A percentile compares a stretch with the other conserved stretches of the same genome.
Evolutionary conservation across 495 filamentous ascomycete species (phyloP).

Genomic region (Sphaerosporella brunnea): DNA sequence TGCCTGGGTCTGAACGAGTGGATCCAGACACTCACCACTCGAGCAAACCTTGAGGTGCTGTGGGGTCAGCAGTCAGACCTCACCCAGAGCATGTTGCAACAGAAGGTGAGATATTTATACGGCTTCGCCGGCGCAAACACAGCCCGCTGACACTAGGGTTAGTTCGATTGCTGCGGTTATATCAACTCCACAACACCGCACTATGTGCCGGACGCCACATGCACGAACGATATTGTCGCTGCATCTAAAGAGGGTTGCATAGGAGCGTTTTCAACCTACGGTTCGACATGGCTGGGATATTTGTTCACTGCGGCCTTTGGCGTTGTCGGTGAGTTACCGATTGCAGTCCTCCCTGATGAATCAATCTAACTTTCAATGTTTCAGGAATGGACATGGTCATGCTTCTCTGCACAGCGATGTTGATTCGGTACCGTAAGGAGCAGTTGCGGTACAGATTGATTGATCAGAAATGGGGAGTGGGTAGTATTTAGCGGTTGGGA

Average conservation of each 20-base stretch:
- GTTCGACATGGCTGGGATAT: conserved; percentile 48
- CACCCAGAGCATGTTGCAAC: conserved; percentile 46
- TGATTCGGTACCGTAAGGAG: conserved; percentile 57
- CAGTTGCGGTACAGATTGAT: conserved; percentile 50
- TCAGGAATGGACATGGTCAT: conserved; percentile 44
- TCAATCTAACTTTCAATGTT: too few species aligned
- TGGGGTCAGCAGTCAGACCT: conserved; percentile 36
- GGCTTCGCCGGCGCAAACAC: too few species aligned
- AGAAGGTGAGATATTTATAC: conserved; percentile 33
- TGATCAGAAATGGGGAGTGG: conserved; percentile 47
- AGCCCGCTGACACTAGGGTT: conserved; percentile 5
- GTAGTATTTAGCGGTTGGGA: conserved; percentile 26
- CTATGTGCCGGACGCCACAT: conserved; percentile 43
- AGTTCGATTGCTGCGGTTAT: conserved; percentile 66
- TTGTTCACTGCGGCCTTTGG: conserved; percentile 63
- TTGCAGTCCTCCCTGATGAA: neutral
- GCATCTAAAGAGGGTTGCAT: conserved; percentile 49
- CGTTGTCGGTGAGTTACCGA: conserved; percentile 38
- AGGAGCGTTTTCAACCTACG: conserved; percentile 41
- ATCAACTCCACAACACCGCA: conserved; percentile 44
- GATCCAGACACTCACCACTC: conserved; percentile 48
- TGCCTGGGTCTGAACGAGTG: conserved; percentile 48
- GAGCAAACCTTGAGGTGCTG: conserved; percentile 36
- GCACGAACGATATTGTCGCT: conserved; percentile 43
- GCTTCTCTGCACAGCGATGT: conserved; percentile 46